These are phyloP conservation scores for Strigomonas galati DNA, from an alignment of 208 protist genomes.

Conservation along the genomic window DNA sequence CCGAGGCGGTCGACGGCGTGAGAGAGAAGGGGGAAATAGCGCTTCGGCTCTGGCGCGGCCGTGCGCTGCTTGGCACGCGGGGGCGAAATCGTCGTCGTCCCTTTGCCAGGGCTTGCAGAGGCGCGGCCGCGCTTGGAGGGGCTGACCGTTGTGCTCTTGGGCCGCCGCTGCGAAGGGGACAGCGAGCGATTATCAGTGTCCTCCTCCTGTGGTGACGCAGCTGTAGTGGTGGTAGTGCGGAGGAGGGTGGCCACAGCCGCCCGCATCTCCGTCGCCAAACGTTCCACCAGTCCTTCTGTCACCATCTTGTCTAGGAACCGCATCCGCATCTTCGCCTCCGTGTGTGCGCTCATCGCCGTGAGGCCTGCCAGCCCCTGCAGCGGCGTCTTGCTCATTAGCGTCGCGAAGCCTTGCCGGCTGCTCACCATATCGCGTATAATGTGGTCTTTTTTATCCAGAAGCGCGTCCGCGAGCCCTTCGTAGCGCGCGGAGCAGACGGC, in stretches of 20 bases:
- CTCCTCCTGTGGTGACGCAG: too few relatives aligned
- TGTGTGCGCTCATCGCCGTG: constrained; percentile 59
- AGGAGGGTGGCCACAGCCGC: neutral
- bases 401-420: constrained; percentile 39
- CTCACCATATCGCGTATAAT: constrained; percentile 60
- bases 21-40: neutral
- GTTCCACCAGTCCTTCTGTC: constrained; percentile 59
- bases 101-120: too few relatives aligned
- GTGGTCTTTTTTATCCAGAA: constrained; percentile 69
- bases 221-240: constrained; percentile 6
- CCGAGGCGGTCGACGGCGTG: constrained; percentile 42
- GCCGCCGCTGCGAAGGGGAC: too few relatives aligned
- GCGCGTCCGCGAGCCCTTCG: constrained; percentile 54
- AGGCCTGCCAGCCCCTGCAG: constrained; percentile 59
- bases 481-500: constrained; percentile 85
- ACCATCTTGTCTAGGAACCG: constrained; percentile 73
- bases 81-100: too few relatives aligned
- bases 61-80: neutral
- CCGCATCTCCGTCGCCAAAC: constrained; percentile 33
- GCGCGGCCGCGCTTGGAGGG: too few relatives aligned
- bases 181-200: too few relatives aligned
- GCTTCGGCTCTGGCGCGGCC: neutral
- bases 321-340: constrained; percentile 52
- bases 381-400: constrained; percentile 47
- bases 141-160: too few relatives aligned